Percentiles rank a stretch among this genome's conserved stretches.
Conservation (phyloP, 495 filamentous ascomycete genomes). For the Echria macrotheca region DNA sequence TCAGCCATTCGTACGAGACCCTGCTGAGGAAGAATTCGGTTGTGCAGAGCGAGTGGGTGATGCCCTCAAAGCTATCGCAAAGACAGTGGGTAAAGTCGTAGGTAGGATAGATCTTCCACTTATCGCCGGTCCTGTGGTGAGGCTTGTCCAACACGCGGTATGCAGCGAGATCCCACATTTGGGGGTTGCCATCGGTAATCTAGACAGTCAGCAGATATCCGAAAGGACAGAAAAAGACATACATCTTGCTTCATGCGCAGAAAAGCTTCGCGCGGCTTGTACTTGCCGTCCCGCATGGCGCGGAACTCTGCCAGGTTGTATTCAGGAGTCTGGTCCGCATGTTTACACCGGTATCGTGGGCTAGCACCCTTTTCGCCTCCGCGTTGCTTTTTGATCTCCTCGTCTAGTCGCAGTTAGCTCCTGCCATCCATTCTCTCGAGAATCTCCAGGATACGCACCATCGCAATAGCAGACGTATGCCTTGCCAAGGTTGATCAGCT, state of each 20-base stretch:
- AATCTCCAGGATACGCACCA: slow-evolving; percentile 8
- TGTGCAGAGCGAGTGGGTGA: slow-evolving; percentile 86
- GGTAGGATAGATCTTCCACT: slow-evolving; percentile 84
- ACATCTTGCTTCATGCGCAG: slow-evolving; percentile 89
- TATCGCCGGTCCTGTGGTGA: slow-evolving; percentile 66
- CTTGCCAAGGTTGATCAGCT: slow-evolving; percentile 67
- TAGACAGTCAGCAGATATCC: no score
- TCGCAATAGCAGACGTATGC: slow-evolving; percentile 64
- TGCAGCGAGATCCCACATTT: slow-evolving; percentile 73
- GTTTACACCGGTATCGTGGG: slow-evolving; percentile 68
- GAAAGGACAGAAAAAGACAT: no score
- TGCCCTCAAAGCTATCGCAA: slow-evolving; percentile 82
- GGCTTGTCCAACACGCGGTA: slow-evolving; percentile 68
- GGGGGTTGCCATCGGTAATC: slow-evolving; percentile 55
- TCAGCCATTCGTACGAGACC: slow-evolving; percentile 75
- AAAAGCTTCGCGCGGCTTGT: slow-evolving; percentile 79
- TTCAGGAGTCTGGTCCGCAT: slow-evolving; percentile 68
- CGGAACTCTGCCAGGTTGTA: slow-evolving; percentile 78
- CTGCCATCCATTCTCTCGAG: neutral
- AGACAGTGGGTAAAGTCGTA: slow-evolving; percentile 90
- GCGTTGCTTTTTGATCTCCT: slow-evolving; percentile 75
- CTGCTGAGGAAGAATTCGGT: slow-evolving; percentile 74
- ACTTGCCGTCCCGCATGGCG: slow-evolving; percentile 87
- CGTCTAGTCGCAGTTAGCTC: slow-evolving; percentile 32
- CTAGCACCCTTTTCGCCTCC: slow-evolving; percentile 66